Evolutionary conservation across 2,329 filamentous ascomycete genomes (phyloP).

Genomic region (Graphilbum sp.): DNA sequence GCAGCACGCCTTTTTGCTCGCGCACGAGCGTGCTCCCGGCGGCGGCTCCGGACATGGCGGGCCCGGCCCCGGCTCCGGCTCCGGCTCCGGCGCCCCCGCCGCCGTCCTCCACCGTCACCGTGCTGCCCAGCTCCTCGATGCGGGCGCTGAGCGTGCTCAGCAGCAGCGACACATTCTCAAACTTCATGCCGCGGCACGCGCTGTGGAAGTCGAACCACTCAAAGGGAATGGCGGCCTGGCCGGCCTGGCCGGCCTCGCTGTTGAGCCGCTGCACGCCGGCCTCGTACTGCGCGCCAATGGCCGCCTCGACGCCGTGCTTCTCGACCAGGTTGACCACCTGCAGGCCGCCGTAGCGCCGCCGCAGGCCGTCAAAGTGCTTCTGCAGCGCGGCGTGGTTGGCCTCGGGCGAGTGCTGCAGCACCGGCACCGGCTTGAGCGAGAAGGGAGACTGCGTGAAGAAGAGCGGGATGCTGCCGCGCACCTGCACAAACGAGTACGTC

Average conservation of each 20-base stretch:
- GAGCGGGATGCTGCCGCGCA: slow-evolving; percentile 79
- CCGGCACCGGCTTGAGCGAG: slow-evolving; percentile 73
- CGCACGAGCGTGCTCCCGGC: slow-evolving; percentile 14
- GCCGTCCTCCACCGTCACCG: slow-evolving; percentile 28
- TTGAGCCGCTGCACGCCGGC: slow-evolving; percentile 51
- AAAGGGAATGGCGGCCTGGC: slow-evolving; percentile 37
- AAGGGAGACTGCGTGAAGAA: slow-evolving; percentile 95
- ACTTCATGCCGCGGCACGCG: slow-evolving; percentile 90
- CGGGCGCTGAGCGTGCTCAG: slow-evolving; percentile 51
- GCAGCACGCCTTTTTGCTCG: slow-evolving; percentile 58
- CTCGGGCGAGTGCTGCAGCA: slow-evolving; percentile 63
- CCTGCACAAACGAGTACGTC: slow-evolving; percentile 71
- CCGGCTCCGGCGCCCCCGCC: neutral
- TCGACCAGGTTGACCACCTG: slow-evolving; percentile 78
- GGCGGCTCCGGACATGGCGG: too few relatives aligned
- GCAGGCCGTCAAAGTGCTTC: slow-evolving; percentile 59
- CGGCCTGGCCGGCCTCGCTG: slow-evolving; percentile 19
- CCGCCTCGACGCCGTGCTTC: slow-evolving; percentile 66
- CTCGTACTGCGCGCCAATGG: slow-evolving; percentile 66
- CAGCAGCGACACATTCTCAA: slow-evolving; percentile 78
- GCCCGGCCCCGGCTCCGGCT: too few relatives aligned
- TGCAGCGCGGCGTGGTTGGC: slow-evolving; percentile 66
- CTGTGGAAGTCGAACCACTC: slow-evolving; percentile 98
- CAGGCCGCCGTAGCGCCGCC: slow-evolving; percentile 54
- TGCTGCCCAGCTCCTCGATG: slow-evolving; percentile 59